A percentile compares a stretch with the other conserved stretches of the same genome.
These are phyloP conservation scores for Psilocybe cubensis DNA, from an alignment of 768 basidiomycete genomes.

Conservation along the genomic window DNA sequence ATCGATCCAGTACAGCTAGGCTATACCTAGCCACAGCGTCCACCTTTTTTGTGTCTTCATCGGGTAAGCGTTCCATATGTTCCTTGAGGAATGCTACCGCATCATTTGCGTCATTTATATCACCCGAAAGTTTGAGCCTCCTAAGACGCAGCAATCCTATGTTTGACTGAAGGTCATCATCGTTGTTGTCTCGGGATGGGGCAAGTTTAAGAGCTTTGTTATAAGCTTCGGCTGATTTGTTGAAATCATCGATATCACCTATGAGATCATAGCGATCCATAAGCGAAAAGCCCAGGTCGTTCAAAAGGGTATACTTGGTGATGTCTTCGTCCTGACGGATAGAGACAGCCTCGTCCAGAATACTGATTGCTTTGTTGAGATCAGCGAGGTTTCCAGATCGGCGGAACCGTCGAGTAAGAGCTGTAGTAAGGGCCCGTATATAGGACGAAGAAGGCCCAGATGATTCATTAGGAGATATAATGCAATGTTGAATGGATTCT, in stretches of 20 bases:
- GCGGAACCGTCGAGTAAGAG: neutral
- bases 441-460: neutral
- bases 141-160: neutral
- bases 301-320: neutral
- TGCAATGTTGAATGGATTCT: neutral
- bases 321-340: neutral
- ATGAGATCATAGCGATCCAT: conserved; percentile 5
- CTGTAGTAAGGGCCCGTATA: neutral
- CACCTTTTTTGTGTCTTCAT: neutral
- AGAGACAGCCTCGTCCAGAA: neutral
- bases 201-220: neutral
- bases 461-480: no score
- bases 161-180: neutral
- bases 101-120: neutral
- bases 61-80: neutral
- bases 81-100: neutral
- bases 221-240: conserved; percentile 1
- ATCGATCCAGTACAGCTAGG: conserved; percentile 5
- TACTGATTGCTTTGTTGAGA: conserved; percentile 2
- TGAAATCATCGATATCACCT: conserved; percentile 9
- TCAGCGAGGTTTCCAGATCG: neutral
- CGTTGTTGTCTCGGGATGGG: neutral
- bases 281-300: neutral
- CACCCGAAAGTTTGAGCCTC: neutral
- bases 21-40: neutral